phyloP scores from a whole-genome alignment of 2,329 filamentous ascomycete genomes.

The Parafenestella ontariensis region DNA sequence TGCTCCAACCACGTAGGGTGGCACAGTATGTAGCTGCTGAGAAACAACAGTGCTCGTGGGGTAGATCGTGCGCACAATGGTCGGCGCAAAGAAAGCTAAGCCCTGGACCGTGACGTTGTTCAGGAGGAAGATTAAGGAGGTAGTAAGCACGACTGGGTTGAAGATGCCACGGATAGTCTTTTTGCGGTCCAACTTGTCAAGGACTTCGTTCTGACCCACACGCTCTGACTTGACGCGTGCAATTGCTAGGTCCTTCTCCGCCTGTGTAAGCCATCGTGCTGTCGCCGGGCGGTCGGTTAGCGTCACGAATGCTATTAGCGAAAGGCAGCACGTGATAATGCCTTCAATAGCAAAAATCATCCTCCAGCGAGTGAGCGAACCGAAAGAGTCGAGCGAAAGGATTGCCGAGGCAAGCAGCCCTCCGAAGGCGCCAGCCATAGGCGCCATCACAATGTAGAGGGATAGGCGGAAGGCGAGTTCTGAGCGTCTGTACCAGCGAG shows the following conservation, averaged over 20 bases:
- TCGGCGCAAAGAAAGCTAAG: conserved; percentile 73
- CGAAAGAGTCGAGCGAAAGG: conserved; percentile 66
- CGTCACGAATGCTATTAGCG: conserved; percentile 68
- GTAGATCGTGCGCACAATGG: conserved; percentile 74
- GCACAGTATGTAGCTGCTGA: conserved; percentile 74
- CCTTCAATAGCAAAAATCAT: conserved; percentile 79
- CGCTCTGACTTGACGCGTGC: conserved; percentile 73
- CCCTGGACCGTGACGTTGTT: conserved; percentile 76
- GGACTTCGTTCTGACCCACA: conserved; percentile 66
- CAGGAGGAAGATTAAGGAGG: conserved; percentile 66
- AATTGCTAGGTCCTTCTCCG: conserved; percentile 71
- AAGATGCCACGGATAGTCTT: conserved; percentile 70
- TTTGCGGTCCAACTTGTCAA: conserved; percentile 67
- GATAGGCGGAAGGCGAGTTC: conserved; percentile 73
- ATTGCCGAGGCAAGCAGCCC: conserved; percentile 70
- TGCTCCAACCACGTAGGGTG: conserved; percentile 72
- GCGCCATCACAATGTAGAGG: conserved; percentile 74
- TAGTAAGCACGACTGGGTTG: conserved; percentile 66
- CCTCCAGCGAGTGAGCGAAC: conserved; percentile 65
- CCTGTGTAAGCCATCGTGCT: conserved; percentile 68
- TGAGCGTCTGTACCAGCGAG: conserved; percentile 72
- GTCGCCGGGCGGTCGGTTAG: conserved; percentile 74
- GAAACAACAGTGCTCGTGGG: conserved; percentile 63
- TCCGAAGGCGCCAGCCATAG: conserved; percentile 74
- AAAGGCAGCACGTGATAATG: conserved; percentile 65